phyloP scores from a whole-genome alignment of 805 yeast genomes.

The Spathaspora arborariae region DNA sequence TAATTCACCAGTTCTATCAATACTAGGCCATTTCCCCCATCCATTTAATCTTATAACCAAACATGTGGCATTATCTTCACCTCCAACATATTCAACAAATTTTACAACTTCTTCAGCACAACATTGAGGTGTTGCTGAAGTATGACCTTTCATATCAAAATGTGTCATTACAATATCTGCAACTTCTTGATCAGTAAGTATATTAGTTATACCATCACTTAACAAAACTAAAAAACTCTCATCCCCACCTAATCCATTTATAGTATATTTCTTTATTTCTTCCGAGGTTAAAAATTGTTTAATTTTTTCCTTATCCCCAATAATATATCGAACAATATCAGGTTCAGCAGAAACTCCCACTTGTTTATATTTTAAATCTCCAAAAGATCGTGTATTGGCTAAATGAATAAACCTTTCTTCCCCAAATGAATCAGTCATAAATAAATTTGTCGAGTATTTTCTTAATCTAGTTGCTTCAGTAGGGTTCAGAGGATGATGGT shows the following conservation, averaged over 20 bases:
- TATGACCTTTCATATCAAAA: conserved; percentile 57
- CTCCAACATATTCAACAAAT: conserved; percentile 82
- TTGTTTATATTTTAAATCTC: conserved; percentile 76
- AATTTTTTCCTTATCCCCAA: conserved; percentile 50
- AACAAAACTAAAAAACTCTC: conserved; percentile 82
- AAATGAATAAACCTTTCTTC: conserved; percentile 77
- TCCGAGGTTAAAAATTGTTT: conserved; percentile 35
- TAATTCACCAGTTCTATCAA: conserved; percentile 77
- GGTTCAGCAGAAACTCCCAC: conserved; percentile 93
- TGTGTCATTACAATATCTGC: conserved; percentile 81
- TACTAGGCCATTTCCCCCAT: conserved; percentile 91
- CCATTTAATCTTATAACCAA: conserved; percentile 73
- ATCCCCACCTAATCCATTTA: conserved; percentile 66
- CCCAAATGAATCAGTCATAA: conserved; percentile 88
- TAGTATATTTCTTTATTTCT: conserved; percentile 32
- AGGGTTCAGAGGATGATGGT: conserved; percentile 86
- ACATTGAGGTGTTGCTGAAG: conserved; percentile 73
- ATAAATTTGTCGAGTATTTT: conserved; percentile 54
- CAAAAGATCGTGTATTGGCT: conserved; percentile 93
- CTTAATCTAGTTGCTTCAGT: conserved; percentile 71
- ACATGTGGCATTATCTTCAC: conserved; percentile 96
- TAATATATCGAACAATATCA: conserved; percentile 63
- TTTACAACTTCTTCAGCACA: conserved; percentile 83
- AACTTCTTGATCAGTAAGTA: conserved; percentile 83
- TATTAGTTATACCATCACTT: conserved; percentile 84